A percentile compares a stretch with the other conserved stretches of the same genome.
Evolutionary conservation across 2,329 filamentous ascomycete genomes (phyloP).

Genomic region (Exophiala phaeomuriformis): DNA sequence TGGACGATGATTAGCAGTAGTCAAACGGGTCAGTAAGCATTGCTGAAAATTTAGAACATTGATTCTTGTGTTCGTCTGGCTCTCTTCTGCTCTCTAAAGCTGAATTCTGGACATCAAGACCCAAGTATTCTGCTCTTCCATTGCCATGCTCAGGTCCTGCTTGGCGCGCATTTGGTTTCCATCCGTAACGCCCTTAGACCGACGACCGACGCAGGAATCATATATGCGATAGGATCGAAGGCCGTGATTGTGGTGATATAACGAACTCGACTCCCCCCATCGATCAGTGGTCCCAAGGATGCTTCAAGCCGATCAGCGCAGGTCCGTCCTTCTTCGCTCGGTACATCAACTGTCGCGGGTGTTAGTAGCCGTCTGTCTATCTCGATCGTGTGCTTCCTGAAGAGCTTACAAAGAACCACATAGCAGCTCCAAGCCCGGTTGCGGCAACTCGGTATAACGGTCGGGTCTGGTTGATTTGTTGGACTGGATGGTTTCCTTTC

Average conservation of each 20-base stretch:
- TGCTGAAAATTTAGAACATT: too few relatives aligned
- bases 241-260: not conserved
- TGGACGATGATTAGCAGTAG: too few relatives aligned
- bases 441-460: slow-evolving; percentile 77
- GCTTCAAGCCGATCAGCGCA: slow-evolving; percentile 83
- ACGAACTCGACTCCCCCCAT: not conserved
- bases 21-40: too few relatives aligned
- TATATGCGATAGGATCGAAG: not conserved
- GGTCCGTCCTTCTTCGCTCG: slow-evolving; percentile 94
- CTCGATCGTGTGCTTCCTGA: not conserved
- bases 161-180: not conserved
- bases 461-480: slow-evolving; percentile 52
- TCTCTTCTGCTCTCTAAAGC: too few relatives aligned
- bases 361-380: slow-evolving; percentile 1
- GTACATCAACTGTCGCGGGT: slow-evolving; percentile 71
- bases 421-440: slow-evolving; percentile 82
- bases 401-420: slow-evolving; percentile 93
- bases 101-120: too few relatives aligned
- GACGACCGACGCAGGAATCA: not conserved
- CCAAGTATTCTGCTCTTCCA: too few relatives aligned
- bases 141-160: not conserved
- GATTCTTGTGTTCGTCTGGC: too few relatives aligned
- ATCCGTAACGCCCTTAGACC: slow-evolving; percentile 19
- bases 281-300: slow-evolving; percentile 85
- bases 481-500: slow-evolving; percentile 24